Conservation (phyloP, 2,329 filamentous ascomycete species). For the Colletotrichum cordylinicola region DNA sequence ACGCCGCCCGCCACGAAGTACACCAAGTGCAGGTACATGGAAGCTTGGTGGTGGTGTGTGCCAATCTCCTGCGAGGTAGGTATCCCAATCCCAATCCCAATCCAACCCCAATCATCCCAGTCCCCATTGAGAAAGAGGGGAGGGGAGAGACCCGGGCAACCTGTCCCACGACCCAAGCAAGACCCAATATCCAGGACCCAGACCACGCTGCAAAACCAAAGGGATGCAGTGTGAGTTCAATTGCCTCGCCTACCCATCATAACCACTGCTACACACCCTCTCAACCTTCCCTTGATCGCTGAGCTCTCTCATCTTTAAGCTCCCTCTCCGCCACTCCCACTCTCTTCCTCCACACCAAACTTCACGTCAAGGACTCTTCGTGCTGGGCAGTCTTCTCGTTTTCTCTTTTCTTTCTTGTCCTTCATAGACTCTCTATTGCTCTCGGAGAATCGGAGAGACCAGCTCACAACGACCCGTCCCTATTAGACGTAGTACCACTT, state of each 20-base stretch:
- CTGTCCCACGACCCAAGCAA: conserved; percentile 5
- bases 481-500: not conserved
- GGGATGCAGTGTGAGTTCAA: conserved; percentile 16
- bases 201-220: conserved; percentile 13
- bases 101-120: conserved; percentile 15
- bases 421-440: conserved; percentile 21
- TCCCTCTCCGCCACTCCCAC: conserved; percentile 16
- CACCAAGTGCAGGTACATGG: not conserved
- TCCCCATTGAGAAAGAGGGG: not conserved
- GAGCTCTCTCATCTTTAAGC: conserved; percentile 18
- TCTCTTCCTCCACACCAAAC: not conserved
- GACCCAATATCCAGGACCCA: conserved; percentile 16
- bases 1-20: conserved; percentile 12
- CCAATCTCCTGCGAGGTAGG: not conserved
- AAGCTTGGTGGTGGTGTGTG: not conserved
- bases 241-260: conserved; percentile 18
- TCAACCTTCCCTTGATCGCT: conserved; percentile 19
- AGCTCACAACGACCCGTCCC: conserved; percentile 9
- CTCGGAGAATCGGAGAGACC: conserved; percentile 10
- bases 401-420: conserved; percentile 20
- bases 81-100: not conserved
- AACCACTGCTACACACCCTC: not conserved
- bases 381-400: conserved; percentile 21
- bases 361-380: conserved; percentile 12
- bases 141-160: conserved; percentile 7